Percentiles rank a stretch among this genome's conserved stretches.
Conservation (phyloP, 2,329 filamentous ascomycete species). For the Colletotrichum tabaci region DNA sequence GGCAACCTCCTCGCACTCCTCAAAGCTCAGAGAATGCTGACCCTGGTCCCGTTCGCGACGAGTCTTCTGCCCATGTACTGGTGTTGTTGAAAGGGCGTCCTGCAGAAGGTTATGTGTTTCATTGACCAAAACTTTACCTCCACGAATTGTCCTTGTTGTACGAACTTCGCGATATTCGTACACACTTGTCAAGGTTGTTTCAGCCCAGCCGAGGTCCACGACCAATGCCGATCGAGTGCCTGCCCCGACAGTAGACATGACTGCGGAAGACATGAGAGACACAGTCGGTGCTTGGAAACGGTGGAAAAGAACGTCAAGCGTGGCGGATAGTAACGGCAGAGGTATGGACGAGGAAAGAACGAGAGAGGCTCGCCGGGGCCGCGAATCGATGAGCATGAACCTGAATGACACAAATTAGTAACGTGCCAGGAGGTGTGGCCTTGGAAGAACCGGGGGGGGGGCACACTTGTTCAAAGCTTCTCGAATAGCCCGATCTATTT, state of each 20-base stretch:
- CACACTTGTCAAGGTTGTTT: constrained; percentile 87
- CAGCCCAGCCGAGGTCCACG: constrained; percentile 92
- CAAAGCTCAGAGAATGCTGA: constrained; percentile 71
- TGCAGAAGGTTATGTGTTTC: constrained; percentile 77
- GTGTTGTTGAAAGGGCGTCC: constrained; percentile 51
- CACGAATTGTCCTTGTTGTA: constrained; percentile 79
- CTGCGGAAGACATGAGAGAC: constrained; percentile 83
- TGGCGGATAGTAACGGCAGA: constrained; percentile 80
- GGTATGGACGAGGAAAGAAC: constrained; percentile 85
- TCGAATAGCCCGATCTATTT: constrained; percentile 85
- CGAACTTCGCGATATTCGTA: constrained; percentile 92
- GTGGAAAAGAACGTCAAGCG: constrained; percentile 84
- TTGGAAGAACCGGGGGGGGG: constrained; percentile 46
- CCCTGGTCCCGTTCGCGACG: constrained; percentile 44
- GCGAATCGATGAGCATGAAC: constrained; percentile 79
- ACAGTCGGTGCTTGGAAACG: constrained; percentile 85
- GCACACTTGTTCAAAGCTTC: constrained; percentile 86
- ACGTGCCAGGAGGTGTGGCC: neutral
- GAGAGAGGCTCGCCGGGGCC: constrained; percentile 81
- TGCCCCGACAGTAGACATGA: constrained; percentile 82
- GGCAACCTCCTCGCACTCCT: constrained; percentile 86
- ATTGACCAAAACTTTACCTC: constrained; percentile 79
- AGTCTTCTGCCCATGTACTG: constrained; percentile 18
- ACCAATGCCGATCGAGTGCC: constrained; percentile 89
- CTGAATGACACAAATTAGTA: constrained; percentile 53